Percentiles rank a stretch among this genome's conserved stretches.
Conservation (phyloP, 1,139 yeast genomes). For the Kazachstania sp. region DNA sequence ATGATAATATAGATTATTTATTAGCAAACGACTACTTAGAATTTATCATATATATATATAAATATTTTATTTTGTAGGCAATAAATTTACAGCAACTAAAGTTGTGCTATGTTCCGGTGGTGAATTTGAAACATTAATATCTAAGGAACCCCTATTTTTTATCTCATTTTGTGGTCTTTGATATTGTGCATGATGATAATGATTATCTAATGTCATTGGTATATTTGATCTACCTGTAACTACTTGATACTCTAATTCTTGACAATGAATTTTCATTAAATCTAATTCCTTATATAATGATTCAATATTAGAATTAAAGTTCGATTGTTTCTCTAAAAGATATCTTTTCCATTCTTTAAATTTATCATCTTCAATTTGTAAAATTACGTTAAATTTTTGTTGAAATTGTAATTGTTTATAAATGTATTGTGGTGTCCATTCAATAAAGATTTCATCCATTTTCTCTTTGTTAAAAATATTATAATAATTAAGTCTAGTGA, state of each 20-base stretch:
- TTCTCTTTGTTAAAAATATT: slow-evolving; percentile 34
- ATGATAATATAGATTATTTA: too few species aligned
- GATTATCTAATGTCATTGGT: background rate
- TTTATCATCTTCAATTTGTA: slow-evolving; percentile 47
- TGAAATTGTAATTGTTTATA: slow-evolving; percentile 41
- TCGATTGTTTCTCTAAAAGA: slow-evolving; percentile 47
- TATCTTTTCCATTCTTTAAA: slow-evolving; percentile 61
- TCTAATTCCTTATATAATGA: slow-evolving; percentile 34
- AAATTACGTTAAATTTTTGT: slow-evolving; percentile 41
- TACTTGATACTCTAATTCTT: slow-evolving; percentile 16
- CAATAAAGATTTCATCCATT: slow-evolving; percentile 37
- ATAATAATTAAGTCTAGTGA: slow-evolving; percentile 22
- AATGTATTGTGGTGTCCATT: slow-evolving; percentile 42
- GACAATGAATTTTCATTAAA: slow-evolving; percentile 36
- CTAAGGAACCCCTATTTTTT: background rate
- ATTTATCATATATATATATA: too few species aligned
- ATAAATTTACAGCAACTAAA: background rate
- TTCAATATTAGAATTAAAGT: slow-evolving; percentile 50
- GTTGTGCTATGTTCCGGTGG: background rate
- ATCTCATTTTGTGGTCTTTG: background rate
- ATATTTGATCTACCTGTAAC: slow-evolving; percentile 4
- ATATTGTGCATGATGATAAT: background rate
- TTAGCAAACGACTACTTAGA: too few species aligned
- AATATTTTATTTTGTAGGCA: too few species aligned
- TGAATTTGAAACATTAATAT: background rate